phyloP scores from a whole-genome alignment of 768 basidiomycete genomes.

The Porphyrellus cyaneotinctus region DNA sequence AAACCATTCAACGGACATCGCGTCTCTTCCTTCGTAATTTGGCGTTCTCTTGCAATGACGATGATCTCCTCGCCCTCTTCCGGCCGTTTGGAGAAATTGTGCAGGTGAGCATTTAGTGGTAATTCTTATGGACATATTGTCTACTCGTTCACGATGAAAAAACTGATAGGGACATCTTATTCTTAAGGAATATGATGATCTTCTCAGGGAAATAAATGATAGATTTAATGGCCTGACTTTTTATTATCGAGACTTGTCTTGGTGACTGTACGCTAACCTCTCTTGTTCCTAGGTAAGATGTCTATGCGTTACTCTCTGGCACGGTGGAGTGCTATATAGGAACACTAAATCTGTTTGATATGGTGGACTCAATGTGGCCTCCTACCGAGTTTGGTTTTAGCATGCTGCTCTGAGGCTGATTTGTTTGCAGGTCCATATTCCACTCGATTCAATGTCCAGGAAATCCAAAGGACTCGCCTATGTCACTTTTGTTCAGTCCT shows the following conservation, averaged over 20 bases:
- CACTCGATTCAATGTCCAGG: constrained; percentile 43
- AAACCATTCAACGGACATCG: constrained; percentile 65
- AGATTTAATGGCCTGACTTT: constrained; percentile 37
- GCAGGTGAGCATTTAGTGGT: constrained; percentile 53
- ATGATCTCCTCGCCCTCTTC: constrained; percentile 66
- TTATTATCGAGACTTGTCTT: background rate
- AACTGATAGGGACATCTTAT: constrained; percentile 49
- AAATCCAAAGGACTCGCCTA: constrained; percentile 61
- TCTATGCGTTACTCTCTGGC: background rate
- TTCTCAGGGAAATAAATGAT: constrained; percentile 53
- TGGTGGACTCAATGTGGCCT: constrained; percentile 41
- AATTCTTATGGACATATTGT: constrained; percentile 4
- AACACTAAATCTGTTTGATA: constrained; percentile 52
- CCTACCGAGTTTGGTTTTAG: constrained; percentile 19
- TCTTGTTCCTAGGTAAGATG: constrained; percentile 12
- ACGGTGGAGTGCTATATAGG: constrained; percentile 32
- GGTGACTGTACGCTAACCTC: background rate
- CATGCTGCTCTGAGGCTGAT: background rate
- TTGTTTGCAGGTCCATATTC: constrained; percentile 51
- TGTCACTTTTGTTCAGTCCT: constrained; percentile 44
- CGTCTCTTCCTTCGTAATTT: constrained; percentile 94
- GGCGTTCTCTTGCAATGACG: constrained; percentile 76
- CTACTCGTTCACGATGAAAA: constrained; percentile 35
- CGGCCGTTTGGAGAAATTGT: constrained; percentile 63
- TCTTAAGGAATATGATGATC: constrained; percentile 33